Evolutionary conservation across 106 monocot genomes (phyloP), one percentile per base, ranked within the genome.

Genomic region (Allium fistulosum): DNA sequence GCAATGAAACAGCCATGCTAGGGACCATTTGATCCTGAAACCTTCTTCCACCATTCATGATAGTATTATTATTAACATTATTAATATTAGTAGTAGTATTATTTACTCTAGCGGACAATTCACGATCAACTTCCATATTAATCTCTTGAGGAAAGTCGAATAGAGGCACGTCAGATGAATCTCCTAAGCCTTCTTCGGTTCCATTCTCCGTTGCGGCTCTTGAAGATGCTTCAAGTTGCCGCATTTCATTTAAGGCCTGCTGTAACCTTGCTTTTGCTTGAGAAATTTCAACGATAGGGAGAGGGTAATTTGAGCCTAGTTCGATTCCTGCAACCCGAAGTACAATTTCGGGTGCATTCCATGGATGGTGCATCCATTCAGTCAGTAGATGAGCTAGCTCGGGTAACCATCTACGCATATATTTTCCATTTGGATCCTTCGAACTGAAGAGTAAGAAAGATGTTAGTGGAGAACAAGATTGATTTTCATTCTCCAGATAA

Each of bases 351-450:
- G 95, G 95, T 17, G 95, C 85, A 67, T 88, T 74, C 95, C 95
- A 96, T 37, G 95, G 95, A 61, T 96, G 95, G 69, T 96, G 95
- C 65, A 91, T 96, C 95, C 95, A 96, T 58, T 86, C 88, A 26
- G 95, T 96, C 6, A 91, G 95, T 63, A 96, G 49, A 62, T 90
- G 78, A 14, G 88, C 81, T 16, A 96, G 84, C 71, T 96, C 95
- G n/a, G 95, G 95, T 60, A 96, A 83, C 95, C 95, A 96, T 0
- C 88, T 76, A 10, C 91, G 79, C 11, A 91, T 90, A 70, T 96
- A 96, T 70, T 96, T 91, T 48, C 91, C 95, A 63, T 96, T 64
- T 1, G 88, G 91, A 15, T 96, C 95, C 95, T 81, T 96, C 91
- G 69, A 91, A 81, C 95, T 91, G 77, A 74, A 4, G 16, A 13